Conservation (phyloP, 2,329 filamentous ascomycete species). For the Arthrobotrys sphaeroides region DNA sequence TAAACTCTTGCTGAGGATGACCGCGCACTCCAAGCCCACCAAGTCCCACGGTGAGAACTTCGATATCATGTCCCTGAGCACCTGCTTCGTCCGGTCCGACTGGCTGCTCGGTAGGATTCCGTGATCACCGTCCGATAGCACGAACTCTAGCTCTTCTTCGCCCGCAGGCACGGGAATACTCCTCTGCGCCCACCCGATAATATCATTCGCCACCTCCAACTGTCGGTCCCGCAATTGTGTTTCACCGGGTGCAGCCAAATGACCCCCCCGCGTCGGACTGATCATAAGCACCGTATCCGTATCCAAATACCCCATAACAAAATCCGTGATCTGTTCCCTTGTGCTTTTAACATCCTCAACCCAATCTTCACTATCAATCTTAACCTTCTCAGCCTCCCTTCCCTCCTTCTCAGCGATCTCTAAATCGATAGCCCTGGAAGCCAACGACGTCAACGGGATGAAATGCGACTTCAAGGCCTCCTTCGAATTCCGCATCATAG, state of each 20-base stretch:
- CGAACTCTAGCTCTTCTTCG: constrained; percentile 66
- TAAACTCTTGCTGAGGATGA: constrained; percentile 86
- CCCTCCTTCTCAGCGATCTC: constrained; percentile 69
- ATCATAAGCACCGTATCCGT: constrained; percentile 95
- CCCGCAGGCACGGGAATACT: constrained; percentile 84
- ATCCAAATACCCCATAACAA: constrained; percentile 83
- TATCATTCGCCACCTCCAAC: constrained; percentile 72
- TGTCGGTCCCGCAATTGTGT: constrained; percentile 77
- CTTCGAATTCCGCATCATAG: constrained; percentile 75
- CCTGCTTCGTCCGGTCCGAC: constrained; percentile 75
- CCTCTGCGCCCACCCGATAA: constrained; percentile 75
- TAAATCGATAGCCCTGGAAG: constrained; percentile 85
- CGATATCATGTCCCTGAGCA: constrained; percentile 80
- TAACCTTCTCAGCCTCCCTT: not conserved
- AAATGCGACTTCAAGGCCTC: constrained; percentile 88
- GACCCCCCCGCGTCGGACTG: constrained; percentile 69
- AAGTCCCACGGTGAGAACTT: constrained; percentile 81
- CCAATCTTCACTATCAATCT: constrained; percentile 18
- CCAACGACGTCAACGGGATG: constrained; percentile 86
- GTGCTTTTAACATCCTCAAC: constrained; percentile 65
- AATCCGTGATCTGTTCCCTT: constrained; percentile 72
- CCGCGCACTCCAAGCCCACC: constrained; percentile 83
- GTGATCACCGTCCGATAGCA: constrained; percentile 78
- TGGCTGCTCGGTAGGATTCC: constrained; percentile 78
- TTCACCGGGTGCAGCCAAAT: constrained; percentile 64